Evolutionary conservation across 2,329 filamentous ascomycete species (phyloP), one percentile per base, ranked within the genome.

Genomic region (Dothistroma septosporum): DNA sequence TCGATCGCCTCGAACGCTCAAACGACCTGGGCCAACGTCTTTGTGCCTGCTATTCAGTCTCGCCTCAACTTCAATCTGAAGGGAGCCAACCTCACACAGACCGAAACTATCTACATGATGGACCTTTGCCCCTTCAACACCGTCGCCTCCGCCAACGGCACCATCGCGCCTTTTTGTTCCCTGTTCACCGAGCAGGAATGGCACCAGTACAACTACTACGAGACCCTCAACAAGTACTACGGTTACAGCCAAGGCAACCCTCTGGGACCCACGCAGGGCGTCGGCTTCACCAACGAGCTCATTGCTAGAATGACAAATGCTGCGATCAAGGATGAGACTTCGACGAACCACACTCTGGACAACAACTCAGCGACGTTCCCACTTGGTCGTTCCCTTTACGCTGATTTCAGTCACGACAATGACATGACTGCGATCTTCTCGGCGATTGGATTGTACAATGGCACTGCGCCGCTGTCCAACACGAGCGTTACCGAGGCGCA

Each of bases 331-430:
- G 91, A 96, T 72, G 76, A 84, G 60, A 96, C 91, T 0, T 86
- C 81, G 58, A 91, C 87, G 6, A 96, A 97, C 74, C 79, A 77
- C 37, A 96, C 92, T 0, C 81, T 96, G 0, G 90, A 95, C 72
- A 77, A 77, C 5, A 80, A 85, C 60, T 76, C 82, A 0, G 72
- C 75, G 7, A 92, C 89, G 0, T 97, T 96, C 70, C 92, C 92
- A 0, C 77, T 96, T 0, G 81, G 76, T 24, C 74, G 74, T 32
- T 69, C 83, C 11, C 76, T 96, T 1, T 97, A 95, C 70, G 92
- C 91, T 0, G 92, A 97, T 75, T 96, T 97, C 72, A 90, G 87
- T 64, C 92, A 97, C 75, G 92, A 97, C 76, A 96, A 95, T 74
- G 87, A 89, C 71, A 91, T 97, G 86, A 85, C 84, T 32, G 83